phyloP scores from a whole-genome alignment of 1,284 basidiomycete species.

The Cutaneotrichosporon curvatum region DNA sequence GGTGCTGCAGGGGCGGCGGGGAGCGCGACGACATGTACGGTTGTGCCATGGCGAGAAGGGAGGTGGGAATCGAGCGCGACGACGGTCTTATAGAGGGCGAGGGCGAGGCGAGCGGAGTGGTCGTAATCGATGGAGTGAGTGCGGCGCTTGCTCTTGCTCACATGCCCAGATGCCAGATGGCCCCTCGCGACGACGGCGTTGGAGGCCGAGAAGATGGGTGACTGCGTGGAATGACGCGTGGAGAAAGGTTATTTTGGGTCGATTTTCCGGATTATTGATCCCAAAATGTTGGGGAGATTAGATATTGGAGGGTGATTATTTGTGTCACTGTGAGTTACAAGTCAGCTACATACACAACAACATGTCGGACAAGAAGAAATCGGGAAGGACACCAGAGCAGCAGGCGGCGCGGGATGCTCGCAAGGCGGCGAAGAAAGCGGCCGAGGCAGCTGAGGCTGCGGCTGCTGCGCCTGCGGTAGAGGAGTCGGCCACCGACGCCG shows the following conservation, averaged over 20 bases:
- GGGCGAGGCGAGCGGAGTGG: neutral
- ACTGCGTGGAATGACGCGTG: neutral
- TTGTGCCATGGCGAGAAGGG: conserved; percentile 20
- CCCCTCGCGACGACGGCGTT: no score
- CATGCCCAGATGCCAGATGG: no score
- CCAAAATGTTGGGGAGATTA: conserved; percentile 14
- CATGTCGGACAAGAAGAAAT: conserved; percentile 48
- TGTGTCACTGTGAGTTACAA: conserved; percentile 4
- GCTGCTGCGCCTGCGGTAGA: conserved; percentile 1
- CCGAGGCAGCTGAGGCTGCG: conserved; percentile 7
- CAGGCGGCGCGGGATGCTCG: conserved; percentile 38
- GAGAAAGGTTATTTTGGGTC: neutral
- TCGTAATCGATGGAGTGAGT: no score
- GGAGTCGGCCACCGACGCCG: conserved; percentile 3
- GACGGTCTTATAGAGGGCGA: no score
- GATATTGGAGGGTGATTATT: conserved; percentile 4
- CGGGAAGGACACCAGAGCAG: conserved; percentile 36
- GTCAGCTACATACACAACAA: conserved; percentile 1
- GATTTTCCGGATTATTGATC: conserved; percentile 4
- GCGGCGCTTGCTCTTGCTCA: no score
- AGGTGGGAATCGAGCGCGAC: neutral
- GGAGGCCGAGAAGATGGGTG: neutral
- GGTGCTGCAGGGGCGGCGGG: conserved; percentile 76
- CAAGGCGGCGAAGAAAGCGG: conserved; percentile 29
- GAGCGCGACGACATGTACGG: conserved; percentile 51